These are phyloP conservation scores for Phaseolus coccineus DNA, from an alignment of 331 rosid species.

Conservation along the genomic window DNA sequence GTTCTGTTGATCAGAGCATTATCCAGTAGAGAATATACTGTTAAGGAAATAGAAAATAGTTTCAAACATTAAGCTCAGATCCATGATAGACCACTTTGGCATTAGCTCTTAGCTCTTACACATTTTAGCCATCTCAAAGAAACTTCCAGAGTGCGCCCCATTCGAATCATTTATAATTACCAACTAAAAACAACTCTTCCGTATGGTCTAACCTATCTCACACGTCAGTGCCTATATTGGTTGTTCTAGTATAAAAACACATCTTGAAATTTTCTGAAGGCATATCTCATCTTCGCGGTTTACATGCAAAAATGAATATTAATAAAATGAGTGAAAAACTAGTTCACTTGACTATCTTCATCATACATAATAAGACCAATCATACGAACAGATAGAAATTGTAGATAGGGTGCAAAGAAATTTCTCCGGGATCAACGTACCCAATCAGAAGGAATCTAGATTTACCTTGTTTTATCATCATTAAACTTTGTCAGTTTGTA, in stretches of 20 bases:
- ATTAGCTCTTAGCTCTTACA: background rate
- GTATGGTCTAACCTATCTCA: background rate
- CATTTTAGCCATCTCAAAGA: background rate
- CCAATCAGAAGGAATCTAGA: constrained; percentile 35
- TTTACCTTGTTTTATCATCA: constrained; percentile 25
- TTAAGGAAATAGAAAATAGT: too few relatives aligned
- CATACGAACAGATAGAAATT: constrained; percentile 32
- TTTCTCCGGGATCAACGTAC: background rate
- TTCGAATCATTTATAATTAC: background rate
- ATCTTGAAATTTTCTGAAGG: background rate
- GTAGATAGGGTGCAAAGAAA: constrained; percentile 34
- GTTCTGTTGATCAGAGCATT: constrained; percentile 3
- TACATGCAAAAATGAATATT: constrained; percentile 4
- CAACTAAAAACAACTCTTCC: constrained; percentile 3
- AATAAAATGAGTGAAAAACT: background rate
- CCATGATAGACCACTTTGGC: constrained; percentile 1
- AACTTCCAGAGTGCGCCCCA: background rate
- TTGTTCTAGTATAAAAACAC: constrained; percentile 24
- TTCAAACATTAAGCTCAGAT: background rate
- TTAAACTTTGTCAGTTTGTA: constrained; percentile 2
- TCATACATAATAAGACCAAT: constrained; percentile 17
- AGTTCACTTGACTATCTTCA: constrained; percentile 18
- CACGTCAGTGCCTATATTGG: background rate
- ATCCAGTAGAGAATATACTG: background rate
- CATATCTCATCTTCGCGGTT: constrained; percentile 14